Evolutionary conservation across 2,329 filamentous ascomycete genomes (phyloP).

Genomic region (Pezicula radicicola): DNA sequence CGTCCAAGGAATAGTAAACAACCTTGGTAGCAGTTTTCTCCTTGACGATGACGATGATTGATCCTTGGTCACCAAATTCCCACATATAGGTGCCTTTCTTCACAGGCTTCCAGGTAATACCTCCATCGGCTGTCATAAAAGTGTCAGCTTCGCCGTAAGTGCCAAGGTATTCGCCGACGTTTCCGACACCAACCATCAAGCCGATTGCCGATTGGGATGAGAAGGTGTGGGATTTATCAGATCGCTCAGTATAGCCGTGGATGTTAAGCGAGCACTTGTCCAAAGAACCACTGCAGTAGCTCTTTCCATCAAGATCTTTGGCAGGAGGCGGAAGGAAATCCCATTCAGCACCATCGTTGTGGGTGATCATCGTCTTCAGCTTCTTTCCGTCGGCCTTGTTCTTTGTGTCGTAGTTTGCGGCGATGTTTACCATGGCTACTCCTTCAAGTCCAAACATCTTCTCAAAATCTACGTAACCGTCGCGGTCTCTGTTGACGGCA

Average conservation of each 20-base stretch:
- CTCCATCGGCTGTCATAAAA: conserved; percentile 89
- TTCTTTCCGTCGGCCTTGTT: conserved; percentile 65
- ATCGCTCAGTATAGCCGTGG: conserved; percentile 91
- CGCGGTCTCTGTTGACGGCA: conserved; percentile 75
- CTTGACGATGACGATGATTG: conserved; percentile 83
- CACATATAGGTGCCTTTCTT: conserved; percentile 89
- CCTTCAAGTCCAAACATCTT: conserved; percentile 92
- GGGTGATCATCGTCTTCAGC: conserved; percentile 87
- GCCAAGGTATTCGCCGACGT: conserved; percentile 64
- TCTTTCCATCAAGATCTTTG: conserved; percentile 67
- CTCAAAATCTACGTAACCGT: conserved; percentile 89
- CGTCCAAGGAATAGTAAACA: conserved; percentile 75
- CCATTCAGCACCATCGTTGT: conserved; percentile 95
- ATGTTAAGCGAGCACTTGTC: conserved; percentile 83
- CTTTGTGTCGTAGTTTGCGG: conserved; percentile 65
- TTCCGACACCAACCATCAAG: conserved; percentile 86
- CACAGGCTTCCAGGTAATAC: conserved; percentile 79
- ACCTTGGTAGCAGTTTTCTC: conserved; percentile 64
- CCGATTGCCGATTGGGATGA: conserved; percentile 86
- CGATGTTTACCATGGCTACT: conserved; percentile 81
- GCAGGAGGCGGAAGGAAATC: conserved; percentile 68
- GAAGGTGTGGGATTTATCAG: conserved; percentile 78
- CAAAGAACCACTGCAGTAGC: conserved; percentile 63
- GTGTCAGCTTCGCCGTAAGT: conserved; percentile 65
- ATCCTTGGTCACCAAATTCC: conserved; percentile 95